Conservation (phyloP, 371 early-diverging fungal species). For the Entomophthora muscae region DNA sequence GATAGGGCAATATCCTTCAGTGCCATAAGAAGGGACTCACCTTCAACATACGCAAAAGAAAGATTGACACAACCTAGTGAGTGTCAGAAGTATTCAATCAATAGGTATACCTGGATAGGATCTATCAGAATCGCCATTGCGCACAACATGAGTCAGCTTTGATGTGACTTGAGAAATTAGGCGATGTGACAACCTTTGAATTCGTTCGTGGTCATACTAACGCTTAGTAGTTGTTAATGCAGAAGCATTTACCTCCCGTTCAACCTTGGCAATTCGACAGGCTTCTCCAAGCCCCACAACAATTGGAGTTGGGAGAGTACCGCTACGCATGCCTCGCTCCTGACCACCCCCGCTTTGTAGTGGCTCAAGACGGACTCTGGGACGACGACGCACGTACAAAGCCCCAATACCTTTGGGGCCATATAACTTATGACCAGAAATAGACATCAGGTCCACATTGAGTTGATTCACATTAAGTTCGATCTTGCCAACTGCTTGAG, state of each 20-base stretch:
- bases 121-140: slow-evolving; percentile 72
- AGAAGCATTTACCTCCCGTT: slow-evolving; percentile 58
- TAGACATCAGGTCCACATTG: slow-evolving; percentile 94
- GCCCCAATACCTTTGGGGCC: slow-evolving; percentile 99
- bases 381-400: slow-evolving; percentile 89
- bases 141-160: slow-evolving; percentile 59
- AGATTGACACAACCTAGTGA: slow-evolving; percentile 82
- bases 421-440: slow-evolving; percentile 98
- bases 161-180: slow-evolving; percentile 62
- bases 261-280: slow-evolving; percentile 65
- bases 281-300: slow-evolving; percentile 97
- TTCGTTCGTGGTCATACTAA: slow-evolving; percentile 65
- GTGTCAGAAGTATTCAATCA: background rate
- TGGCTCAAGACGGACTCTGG: slow-evolving; percentile 89
- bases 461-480: slow-evolving; percentile 89
- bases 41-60: slow-evolving; percentile 99
- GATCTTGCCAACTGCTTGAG: slow-evolving; percentile 98
- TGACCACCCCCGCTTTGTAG: slow-evolving; percentile 97
- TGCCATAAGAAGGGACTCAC: slow-evolving; percentile 98
- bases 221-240: slow-evolving; percentile 5
- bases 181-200: slow-evolving; percentile 53
- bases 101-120: slow-evolving; percentile 48
- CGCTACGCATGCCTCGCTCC: slow-evolving; percentile 95
- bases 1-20: slow-evolving; percentile 96
- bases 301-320: slow-evolving; percentile 94